Evolutionary conservation across 1,284 basidiomycete genomes (phyloP).

Genomic region (Taiwanofungus camphoratus): DNA sequence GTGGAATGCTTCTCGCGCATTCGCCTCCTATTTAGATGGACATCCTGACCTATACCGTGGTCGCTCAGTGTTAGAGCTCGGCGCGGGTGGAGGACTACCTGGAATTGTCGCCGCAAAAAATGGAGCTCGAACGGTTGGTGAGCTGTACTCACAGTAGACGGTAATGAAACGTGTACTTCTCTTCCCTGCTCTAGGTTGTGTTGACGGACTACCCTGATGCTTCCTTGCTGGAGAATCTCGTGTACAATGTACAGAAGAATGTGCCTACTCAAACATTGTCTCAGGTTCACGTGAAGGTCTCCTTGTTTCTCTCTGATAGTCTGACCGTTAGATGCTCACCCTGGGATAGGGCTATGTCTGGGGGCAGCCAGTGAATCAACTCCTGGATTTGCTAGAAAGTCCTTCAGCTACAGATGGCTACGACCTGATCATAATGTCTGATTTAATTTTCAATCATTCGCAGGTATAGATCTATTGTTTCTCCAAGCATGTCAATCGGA

Average conservation of each 20-base stretch:
- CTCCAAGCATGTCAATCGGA: neutral
- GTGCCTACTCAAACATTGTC: constrained; percentile 28
- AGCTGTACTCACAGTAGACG: neutral
- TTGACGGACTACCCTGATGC: constrained; percentile 92
- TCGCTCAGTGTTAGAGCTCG: constrained; percentile 75
- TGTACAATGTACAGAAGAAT: constrained; percentile 65
- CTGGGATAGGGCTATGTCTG: constrained; percentile 77
- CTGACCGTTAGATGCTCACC: neutral
- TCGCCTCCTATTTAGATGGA: constrained; percentile 71
- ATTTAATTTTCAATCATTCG: constrained; percentile 88
- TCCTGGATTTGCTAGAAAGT: constrained; percentile 37
- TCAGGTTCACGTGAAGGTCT: constrained; percentile 41
- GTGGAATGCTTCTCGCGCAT: constrained; percentile 80
- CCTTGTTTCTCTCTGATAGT: neutral
- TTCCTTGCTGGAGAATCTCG: constrained; percentile 74
- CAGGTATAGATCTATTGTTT: constrained; percentile 40
- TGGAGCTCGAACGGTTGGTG: constrained; percentile 53
- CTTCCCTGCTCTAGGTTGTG: constrained; percentile 47
- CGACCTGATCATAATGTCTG: constrained; percentile 85
- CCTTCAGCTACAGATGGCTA: constrained; percentile 36
- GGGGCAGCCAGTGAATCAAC: constrained; percentile 62
- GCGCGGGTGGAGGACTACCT: constrained; percentile 89
- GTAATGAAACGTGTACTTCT: neutral
- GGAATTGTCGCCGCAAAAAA: constrained; percentile 69
- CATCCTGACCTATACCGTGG: constrained; percentile 40